A percentile compares a stretch with the other conserved stretches of the same genome.
Conservation (phyloP, 257 asterid species). For the Solanum medicagineum region DNA sequence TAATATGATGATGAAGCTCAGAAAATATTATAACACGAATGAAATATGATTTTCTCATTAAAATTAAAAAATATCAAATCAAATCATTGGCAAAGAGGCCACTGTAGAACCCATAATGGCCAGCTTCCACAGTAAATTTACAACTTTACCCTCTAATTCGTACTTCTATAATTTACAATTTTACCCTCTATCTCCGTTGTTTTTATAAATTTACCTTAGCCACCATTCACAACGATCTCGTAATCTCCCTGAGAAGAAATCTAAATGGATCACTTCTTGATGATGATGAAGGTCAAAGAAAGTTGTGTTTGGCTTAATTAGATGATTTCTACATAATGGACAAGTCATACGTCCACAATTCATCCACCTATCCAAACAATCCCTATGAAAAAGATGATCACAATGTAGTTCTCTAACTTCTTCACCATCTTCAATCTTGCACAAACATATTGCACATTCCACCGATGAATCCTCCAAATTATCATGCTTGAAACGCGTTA, state of each 20-base stretch:
- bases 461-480: background rate
- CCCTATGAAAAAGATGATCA: conserved; percentile 15
- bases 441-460: conserved; percentile 8
- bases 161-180: background rate
- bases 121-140: background rate
- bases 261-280: background rate
- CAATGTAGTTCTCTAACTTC: conserved; percentile 10
- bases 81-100: background rate
- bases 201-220: background rate
- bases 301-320: background rate
- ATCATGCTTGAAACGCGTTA: background rate
- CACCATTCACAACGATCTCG: background rate
- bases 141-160: too few relatives aligned
- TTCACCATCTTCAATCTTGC: conserved; percentile 8
- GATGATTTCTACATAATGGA: conserved; percentile 12
- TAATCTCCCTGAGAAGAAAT: background rate
- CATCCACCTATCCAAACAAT: conserved; percentile 17
- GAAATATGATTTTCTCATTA: background rate
- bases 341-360: conserved; percentile 9
- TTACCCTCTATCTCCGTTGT: background rate
- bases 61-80: background rate
- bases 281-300: background rate
- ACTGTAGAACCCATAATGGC: background rate
- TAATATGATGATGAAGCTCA: too few relatives aligned
- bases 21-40: background rate